Evolutionary conservation across 164 flowering plant species (phyloP).

Genomic region (Sedum album): DNA sequence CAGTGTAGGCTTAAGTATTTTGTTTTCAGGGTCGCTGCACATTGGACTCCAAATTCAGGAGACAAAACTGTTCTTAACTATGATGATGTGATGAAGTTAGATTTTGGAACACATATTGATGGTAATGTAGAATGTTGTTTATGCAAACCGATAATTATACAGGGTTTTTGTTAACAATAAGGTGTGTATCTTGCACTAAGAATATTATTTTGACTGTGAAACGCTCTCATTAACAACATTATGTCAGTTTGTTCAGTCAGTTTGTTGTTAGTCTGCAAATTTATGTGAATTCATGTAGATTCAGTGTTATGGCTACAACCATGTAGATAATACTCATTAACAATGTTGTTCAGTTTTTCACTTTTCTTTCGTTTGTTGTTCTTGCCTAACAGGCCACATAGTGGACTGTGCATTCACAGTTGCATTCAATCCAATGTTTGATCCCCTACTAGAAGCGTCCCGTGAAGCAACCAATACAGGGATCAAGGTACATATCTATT

Average conservation of each 20-base stretch:
- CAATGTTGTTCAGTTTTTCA: too few species aligned
- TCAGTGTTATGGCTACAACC: background rate
- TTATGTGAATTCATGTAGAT: background rate
- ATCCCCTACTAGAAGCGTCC: constrained; percentile 86
- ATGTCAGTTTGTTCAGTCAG: background rate
- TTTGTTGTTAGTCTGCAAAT: background rate
- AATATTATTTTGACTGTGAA: background rate
- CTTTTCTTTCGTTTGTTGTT: background rate
- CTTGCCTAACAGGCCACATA: constrained; percentile 52
- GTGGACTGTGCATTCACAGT: constrained; percentile 96
- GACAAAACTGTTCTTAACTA: constrained; percentile 95
- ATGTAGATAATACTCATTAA: too few species aligned
- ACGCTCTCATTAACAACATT: background rate
- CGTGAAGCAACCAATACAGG: constrained; percentile 95
- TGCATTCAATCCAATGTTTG: constrained; percentile 93
- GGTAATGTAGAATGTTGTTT: constrained; percentile 31
- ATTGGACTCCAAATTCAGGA: constrained; percentile 98
- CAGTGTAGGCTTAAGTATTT: background rate
- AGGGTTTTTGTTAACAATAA: too few species aligned
- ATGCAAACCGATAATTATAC: too few species aligned
- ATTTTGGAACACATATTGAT: constrained; percentile 96
- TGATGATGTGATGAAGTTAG: constrained; percentile 99
- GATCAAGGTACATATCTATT: constrained; percentile 42
- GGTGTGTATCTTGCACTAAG: too few species aligned
- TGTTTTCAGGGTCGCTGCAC: constrained; percentile 88